A percentile compares a stretch with the other conserved stretches of the same genome.
Evolutionary conservation across 2,329 filamentous ascomycete species (phyloP).

Genomic region (Fusarium chlamydosporum): DNA sequence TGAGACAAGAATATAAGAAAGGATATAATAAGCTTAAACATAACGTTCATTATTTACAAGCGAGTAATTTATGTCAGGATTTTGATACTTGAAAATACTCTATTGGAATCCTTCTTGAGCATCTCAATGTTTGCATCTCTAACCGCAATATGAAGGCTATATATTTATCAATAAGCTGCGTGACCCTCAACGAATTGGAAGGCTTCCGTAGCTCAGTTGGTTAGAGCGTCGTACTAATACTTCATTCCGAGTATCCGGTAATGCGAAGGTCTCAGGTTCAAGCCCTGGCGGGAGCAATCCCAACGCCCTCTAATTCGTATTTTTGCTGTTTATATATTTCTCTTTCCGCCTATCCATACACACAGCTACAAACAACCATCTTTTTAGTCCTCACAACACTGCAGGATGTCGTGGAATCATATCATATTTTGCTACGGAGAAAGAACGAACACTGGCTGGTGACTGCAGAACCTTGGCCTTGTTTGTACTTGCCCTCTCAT

Average conservation of each 20-base stretch:
- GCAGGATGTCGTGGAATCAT: not conserved
- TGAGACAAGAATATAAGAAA: not conserved
- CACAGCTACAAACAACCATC: too few species aligned
- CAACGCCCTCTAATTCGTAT: slow-evolving; percentile 36
- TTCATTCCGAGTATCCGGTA: slow-evolving; percentile 43
- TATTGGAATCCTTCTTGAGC: not conserved
- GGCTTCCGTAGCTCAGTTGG: slow-evolving; percentile 54
- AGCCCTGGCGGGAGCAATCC: slow-evolving; percentile 53
- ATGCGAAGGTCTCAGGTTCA: slow-evolving; percentile 54
- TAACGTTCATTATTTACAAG: slow-evolving; percentile 5
- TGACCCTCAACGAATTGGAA: slow-evolving; percentile 24
- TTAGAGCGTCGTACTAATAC: slow-evolving; percentile 54
- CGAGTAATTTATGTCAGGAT: slow-evolving; percentile 19
- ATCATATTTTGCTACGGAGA: not conserved
- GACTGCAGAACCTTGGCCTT: not conserved
- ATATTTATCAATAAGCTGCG: accelerated
- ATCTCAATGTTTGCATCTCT: not conserved
- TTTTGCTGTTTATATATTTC: slow-evolving; percentile 12
- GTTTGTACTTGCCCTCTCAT: not conserved
- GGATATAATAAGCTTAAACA: slow-evolving; percentile 4
- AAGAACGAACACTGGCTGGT: not conserved
- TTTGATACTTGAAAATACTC: not conserved
- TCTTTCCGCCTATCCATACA: not conserved
- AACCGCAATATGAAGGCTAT: accelerated
- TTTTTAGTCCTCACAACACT: not conserved